Conservation (phyloP, 768 basidiomycete genomes). For the Panaeolus papilionaceus region DNA sequence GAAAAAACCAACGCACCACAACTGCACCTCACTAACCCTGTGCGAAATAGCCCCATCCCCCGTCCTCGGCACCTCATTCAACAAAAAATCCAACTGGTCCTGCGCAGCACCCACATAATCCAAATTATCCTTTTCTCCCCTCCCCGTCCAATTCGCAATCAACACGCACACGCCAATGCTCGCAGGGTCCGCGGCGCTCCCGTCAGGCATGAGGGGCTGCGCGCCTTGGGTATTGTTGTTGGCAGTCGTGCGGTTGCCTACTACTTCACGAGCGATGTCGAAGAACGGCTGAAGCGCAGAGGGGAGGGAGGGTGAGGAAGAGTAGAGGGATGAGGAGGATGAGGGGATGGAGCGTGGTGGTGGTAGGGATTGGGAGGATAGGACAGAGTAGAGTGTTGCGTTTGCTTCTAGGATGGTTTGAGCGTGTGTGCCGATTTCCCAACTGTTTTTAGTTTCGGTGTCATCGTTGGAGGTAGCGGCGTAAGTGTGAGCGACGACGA, state of each 20-base stretch:
- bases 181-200: slow-evolving; percentile 79
- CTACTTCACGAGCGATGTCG: slow-evolving; percentile 54
- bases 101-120: slow-evolving; percentile 69
- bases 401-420: slow-evolving; percentile 55
- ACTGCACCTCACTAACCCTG: slow-evolving; percentile 39
- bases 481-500: neutral
- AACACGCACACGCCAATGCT: slow-evolving; percentile 78
- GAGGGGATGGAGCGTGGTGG: slow-evolving; percentile 39
- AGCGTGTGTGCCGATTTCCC: slow-evolving; percentile 63
- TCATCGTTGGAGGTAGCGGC: neutral
- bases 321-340: slow-evolving; percentile 33
- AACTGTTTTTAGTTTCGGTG: slow-evolving; percentile 37
- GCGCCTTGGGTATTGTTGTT: slow-evolving; percentile 48
- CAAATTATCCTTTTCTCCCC: slow-evolving; percentile 39
- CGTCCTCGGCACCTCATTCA: slow-evolving; percentile 63
- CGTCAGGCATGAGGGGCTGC: slow-evolving; percentile 61
- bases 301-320: slow-evolving; percentile 26
- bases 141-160: slow-evolving; percentile 54
- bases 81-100: slow-evolving; percentile 70
- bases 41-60: slow-evolving; percentile 85
- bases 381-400: slow-evolving; percentile 51
- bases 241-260: slow-evolving; percentile 47
- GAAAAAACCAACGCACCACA: slow-evolving; percentile 67
- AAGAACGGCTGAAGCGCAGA: slow-evolving; percentile 58
- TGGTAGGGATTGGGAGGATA: slow-evolving; percentile 45